A percentile compares a stretch with the other conserved stretches of the same genome.
Evolutionary conservation across 2,329 filamentous ascomycete genomes (phyloP).

Genomic region (Proliferodiscus dingleyae): DNA sequence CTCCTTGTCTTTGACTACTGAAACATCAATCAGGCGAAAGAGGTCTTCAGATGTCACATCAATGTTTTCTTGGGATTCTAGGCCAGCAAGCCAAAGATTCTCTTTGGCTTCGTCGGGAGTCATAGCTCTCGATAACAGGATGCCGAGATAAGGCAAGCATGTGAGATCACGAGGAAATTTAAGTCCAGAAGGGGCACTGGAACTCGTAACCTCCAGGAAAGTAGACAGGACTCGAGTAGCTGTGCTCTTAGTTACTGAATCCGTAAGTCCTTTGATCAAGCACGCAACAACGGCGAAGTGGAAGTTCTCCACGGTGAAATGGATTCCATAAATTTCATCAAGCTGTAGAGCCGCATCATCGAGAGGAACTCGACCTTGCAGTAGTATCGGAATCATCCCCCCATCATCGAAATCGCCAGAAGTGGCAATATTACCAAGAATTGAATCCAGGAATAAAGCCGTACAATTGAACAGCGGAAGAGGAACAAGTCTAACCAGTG

Average conservation of each 20-base stretch:
- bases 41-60: slow-evolving; percentile 36
- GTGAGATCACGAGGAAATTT: slow-evolving; percentile 28
- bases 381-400: slow-evolving; percentile 53
- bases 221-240: slow-evolving; percentile 57
- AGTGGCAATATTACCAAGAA: slow-evolving; percentile 59
- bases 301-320: slow-evolving; percentile 60
- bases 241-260: slow-evolving; percentile 53
- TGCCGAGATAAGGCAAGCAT: slow-evolving; percentile 50
- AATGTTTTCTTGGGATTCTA: slow-evolving; percentile 42
- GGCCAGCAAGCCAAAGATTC: slow-evolving; percentile 55
- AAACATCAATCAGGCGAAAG: slow-evolving; percentile 40
- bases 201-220: slow-evolving; percentile 50
- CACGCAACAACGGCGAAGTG: slow-evolving; percentile 63
- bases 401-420: slow-evolving; percentile 55
- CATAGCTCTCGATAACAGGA: slow-evolving; percentile 54
- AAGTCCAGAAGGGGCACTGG: slow-evolving; percentile 23
- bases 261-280: slow-evolving; percentile 58
- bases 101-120: slow-evolving; percentile 57
- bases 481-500: slow-evolving; percentile 59
- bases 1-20: slow-evolving; percentile 52
- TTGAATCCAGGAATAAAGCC: slow-evolving; percentile 59
- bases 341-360: slow-evolving; percentile 58
- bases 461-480: slow-evolving; percentile 60
- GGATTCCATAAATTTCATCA: slow-evolving; percentile 61
- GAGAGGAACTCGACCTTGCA: slow-evolving; percentile 56